These are phyloP conservation scores for Diaporthe sp. DNA, from an alignment of 2,329 filamentous ascomycete species.

Conservation along the genomic window DNA sequence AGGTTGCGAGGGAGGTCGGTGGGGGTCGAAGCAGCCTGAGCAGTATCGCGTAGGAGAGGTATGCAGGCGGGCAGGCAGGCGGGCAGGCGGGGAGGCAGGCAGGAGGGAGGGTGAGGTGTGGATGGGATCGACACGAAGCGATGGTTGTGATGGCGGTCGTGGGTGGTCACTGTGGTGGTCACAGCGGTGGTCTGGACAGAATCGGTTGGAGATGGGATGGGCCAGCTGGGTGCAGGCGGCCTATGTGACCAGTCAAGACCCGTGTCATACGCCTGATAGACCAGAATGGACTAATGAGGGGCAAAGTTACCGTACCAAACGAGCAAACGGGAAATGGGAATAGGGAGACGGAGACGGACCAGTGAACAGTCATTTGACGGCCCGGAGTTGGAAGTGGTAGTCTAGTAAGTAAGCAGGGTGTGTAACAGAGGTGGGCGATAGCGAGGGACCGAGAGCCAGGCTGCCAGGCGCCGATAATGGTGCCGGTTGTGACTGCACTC, in stretches of 20 bases:
- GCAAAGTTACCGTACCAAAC: conserved; percentile 5
- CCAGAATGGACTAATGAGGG: conserved; percentile 17
- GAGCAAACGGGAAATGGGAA: background rate
- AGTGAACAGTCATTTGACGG: conserved; percentile 7
- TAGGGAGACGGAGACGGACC: background rate
- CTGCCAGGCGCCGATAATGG: conserved; percentile 22
- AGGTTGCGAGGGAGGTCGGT: background rate
- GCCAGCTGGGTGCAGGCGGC: conserved; percentile 16
- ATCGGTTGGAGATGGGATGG: conserved; percentile 26
- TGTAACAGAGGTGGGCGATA: conserved; percentile 23
- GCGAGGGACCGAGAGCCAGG: conserved; percentile 27
- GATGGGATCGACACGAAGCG: conserved; percentile 16
- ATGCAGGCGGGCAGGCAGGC: conserved; percentile 9
- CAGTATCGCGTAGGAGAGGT: background rate
- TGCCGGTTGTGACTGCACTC: background rate
- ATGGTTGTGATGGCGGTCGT: conserved; percentile 18
- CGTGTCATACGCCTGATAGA: conserved; percentile 33
- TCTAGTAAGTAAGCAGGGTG: background rate
- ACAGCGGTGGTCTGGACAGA: conserved; percentile 16
- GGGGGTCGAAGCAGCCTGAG: background rate
- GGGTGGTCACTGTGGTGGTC: conserved; percentile 2
- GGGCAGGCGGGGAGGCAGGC: background rate
- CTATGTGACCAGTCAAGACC: conserved; percentile 30
- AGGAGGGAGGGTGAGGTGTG: background rate
- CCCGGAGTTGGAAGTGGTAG: conserved; percentile 3